These are phyloP conservation scores for Blastosporella zonata DNA, from an alignment of 1,284 basidiomycete genomes.

Conservation along the genomic window DNA sequence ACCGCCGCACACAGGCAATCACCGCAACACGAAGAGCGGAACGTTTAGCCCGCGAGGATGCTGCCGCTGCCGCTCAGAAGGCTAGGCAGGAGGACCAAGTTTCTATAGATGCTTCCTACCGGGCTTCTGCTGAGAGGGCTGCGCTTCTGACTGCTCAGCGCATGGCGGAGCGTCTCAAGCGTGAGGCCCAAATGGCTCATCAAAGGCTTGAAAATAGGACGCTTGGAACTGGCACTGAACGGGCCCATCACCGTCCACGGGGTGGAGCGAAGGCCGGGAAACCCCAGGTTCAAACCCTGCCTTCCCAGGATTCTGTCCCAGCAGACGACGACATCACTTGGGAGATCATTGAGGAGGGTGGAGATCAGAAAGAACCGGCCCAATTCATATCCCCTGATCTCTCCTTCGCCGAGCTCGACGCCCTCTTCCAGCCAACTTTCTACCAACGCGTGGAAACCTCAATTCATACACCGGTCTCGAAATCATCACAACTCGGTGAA, in stretches of 20 bases:
- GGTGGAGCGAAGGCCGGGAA: neutral
- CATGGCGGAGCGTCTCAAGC: constrained; percentile 8
- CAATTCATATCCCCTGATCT: constrained; percentile 20
- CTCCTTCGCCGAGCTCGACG: constrained; percentile 20
- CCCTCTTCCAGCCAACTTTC: constrained; percentile 17
- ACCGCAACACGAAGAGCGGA: constrained; percentile 16
- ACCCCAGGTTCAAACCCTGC: neutral
- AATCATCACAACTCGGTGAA: neutral
- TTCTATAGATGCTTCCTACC: neutral
- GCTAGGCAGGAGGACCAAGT: neutral
- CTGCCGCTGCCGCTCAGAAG: neutral
- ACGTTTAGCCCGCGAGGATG: constrained; percentile 17
- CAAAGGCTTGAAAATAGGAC: neutral
- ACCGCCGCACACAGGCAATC: constrained; percentile 9
- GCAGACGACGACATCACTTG: constrained; percentile 20
- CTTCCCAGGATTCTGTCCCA: constrained; percentile 1
- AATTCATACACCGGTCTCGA: neutral
- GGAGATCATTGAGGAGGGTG: constrained; percentile 20
- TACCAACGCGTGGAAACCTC: constrained; percentile 8
- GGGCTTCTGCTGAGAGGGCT: neutral
- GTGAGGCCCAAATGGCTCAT: constrained; percentile 5
- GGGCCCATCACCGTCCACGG: neutral
- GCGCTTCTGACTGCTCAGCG: constrained; percentile 6
- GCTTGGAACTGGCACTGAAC: neutral
- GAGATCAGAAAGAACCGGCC: constrained; percentile 20